These are phyloP conservation scores for Boletus sp. DNA, from an alignment of 1,284 basidiomycete genomes.

Conservation along the genomic window DNA sequence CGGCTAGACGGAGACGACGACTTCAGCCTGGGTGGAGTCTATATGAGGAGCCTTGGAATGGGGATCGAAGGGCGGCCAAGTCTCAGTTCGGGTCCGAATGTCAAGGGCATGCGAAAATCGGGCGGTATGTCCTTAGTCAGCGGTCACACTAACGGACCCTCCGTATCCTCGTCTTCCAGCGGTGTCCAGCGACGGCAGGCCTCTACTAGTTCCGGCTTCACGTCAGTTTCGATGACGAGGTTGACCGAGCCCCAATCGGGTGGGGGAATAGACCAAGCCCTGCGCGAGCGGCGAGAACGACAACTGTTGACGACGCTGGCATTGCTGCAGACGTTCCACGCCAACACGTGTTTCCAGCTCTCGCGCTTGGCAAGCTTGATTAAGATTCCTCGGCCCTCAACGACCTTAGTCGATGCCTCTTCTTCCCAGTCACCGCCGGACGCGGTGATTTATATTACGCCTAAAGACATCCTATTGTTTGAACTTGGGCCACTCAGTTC, in stretches of 20 bases:
- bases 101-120: conserved; percentile 37
- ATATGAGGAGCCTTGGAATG: conserved; percentile 58
- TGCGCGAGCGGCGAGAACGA: conserved; percentile 35
- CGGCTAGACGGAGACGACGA: conserved; percentile 64
- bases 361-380: conserved; percentile 52
- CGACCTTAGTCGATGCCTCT: conserved; percentile 2
- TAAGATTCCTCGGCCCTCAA: conserved; percentile 34
- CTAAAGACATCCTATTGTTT: conserved; percentile 61
- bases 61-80: conserved; percentile 63
- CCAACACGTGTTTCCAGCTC: conserved; percentile 64
- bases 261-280: conserved; percentile 16
- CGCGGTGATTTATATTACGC: conserved; percentile 35
- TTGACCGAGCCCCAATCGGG: conserved; percentile 11
- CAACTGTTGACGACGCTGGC: conserved; percentile 61
- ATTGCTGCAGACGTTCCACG: conserved; percentile 68
- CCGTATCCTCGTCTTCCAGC: conserved; percentile 28
- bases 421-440: conserved; percentile 7
- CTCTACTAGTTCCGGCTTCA: conserved; percentile 27
- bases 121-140: conserved; percentile 39
- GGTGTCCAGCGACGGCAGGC: conserved; percentile 31
- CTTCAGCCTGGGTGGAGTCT: conserved; percentile 35
- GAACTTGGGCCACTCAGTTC: conserved; percentile 69
- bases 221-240: conserved; percentile 19
- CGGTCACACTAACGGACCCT: conserved; percentile 32
- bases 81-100: conserved; percentile 25